Conservation (phyloP, 2,329 filamentous ascomycete species). For the Dothistroma pini region DNA sequence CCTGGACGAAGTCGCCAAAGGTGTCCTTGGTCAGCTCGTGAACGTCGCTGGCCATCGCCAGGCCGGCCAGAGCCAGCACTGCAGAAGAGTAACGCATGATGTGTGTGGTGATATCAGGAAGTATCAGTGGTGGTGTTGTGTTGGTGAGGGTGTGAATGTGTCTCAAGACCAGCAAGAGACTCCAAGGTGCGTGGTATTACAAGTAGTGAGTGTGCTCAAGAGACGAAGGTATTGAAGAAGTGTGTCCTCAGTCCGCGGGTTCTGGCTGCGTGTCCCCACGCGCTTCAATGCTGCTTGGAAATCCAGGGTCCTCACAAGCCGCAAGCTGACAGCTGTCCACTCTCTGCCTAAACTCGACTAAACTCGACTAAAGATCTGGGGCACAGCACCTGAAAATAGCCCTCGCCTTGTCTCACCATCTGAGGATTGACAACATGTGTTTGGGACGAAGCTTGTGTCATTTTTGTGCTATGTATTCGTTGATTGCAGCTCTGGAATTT, state of each 20-base stretch:
- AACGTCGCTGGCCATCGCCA: constrained; percentile 72
- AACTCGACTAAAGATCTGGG: background rate
- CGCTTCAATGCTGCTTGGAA: constrained; percentile 1
- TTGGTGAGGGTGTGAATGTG: background rate
- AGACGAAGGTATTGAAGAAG: background rate
- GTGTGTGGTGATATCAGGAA: background rate
- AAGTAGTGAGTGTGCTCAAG: background rate
- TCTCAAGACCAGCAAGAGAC: constrained; percentile 4
- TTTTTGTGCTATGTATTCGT: too few relatives aligned
- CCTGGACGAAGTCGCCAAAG: constrained; percentile 81
- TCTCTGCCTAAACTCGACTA: background rate
- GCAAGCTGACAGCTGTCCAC: background rate
- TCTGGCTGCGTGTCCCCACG: background rate
- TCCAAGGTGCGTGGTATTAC: background rate
- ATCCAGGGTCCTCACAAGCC: background rate
- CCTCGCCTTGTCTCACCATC: too few relatives aligned
- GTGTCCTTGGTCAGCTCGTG: constrained; percentile 77
- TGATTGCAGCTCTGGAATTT: too few relatives aligned
- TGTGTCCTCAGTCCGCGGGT: background rate
- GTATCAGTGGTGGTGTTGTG: background rate
- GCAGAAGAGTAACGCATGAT: constrained; percentile 35
- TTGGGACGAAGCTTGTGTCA: too few relatives aligned
- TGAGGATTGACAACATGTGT: too few relatives aligned
- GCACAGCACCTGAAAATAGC: background rate
- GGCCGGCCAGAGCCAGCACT: constrained; percentile 54